Evolutionary conservation across 2,329 filamentous ascomycete genomes (phyloP).

Genomic region (Phoma sp.): DNA sequence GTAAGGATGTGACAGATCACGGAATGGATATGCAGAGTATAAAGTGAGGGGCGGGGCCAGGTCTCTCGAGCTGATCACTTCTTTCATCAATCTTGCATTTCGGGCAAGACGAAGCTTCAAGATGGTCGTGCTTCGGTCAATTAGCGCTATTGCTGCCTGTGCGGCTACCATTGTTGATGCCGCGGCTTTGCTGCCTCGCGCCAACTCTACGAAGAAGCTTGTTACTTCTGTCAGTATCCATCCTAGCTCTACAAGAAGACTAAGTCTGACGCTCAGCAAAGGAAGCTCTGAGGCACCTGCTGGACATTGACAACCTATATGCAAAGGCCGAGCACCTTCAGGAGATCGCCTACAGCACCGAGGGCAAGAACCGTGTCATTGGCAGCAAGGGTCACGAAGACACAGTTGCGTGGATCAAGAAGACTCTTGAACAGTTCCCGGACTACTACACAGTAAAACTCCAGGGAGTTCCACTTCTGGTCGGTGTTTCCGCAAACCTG

Average conservation of each 20-base stretch:
- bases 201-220: conserved; percentile 29
- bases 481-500: conserved; percentile 39
- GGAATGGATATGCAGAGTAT: conserved; percentile 9
- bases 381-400: conserved; percentile 50
- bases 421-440: conserved; percentile 37
- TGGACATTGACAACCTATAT: conserved; percentile 37
- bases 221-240: conserved; percentile 32
- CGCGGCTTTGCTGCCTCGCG: conserved; percentile 31
- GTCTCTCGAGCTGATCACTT: not conserved
- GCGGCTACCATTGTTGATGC: conserved; percentile 28
- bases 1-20: conserved; percentile 2
- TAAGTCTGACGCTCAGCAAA: conserved; percentile 9
- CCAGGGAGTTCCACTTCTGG: conserved; percentile 35
- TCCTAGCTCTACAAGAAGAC: not conserved
- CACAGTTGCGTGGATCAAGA: conserved; percentile 50
- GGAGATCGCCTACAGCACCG: conserved; percentile 49
- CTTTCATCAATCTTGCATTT: not conserved
- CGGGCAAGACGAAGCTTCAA: not conserved
- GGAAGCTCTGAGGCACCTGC: conserved; percentile 33
- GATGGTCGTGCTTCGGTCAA: conserved; percentile 32
- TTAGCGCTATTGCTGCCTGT: conserved; percentile 31
- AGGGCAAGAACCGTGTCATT: conserved; percentile 52
- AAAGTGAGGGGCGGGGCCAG: conserved; percentile 13
- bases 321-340: conserved; percentile 46
- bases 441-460: conserved; percentile 50